These are phyloP conservation scores for Triangularia verruculosa DNA, from an alignment of 2,329 filamentous ascomycete species.

Conservation along the genomic window DNA sequence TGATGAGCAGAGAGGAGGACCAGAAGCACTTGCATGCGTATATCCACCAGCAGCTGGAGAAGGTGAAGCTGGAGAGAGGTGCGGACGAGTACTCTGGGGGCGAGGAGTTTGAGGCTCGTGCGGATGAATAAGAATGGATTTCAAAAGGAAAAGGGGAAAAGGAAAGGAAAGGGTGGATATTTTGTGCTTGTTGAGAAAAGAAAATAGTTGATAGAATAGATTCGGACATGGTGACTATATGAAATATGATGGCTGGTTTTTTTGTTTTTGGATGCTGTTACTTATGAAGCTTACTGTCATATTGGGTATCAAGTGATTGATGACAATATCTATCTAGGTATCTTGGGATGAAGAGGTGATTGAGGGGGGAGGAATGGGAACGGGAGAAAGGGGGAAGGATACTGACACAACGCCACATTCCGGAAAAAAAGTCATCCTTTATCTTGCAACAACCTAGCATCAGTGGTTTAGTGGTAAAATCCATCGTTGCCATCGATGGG, in stretches of 20 bases:
- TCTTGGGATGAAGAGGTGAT: no score
- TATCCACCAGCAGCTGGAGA: conserved; percentile 74
- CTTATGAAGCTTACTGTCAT: no score
- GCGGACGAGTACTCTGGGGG: conserved; percentile 38
- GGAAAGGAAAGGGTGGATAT: background rate
- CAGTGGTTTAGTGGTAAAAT: conserved; percentile 55
- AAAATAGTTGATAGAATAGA: background rate
- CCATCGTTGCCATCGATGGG: conserved; percentile 54
- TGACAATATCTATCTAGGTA: no score
- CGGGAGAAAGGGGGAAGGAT: conserved; percentile 48
- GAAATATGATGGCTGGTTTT: background rate
- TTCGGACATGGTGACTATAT: background rate
- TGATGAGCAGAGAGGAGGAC: conserved; percentile 51
- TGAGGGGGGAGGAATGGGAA: conserved; percentile 36
- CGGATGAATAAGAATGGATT: background rate
- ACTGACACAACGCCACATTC: background rate
- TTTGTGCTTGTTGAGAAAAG: background rate
- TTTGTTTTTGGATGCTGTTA: background rate
- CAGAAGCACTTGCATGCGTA: conserved; percentile 76
- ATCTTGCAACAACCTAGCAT: conserved; percentile 14
- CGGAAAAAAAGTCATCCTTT: no score
- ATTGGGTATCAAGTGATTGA: no score
- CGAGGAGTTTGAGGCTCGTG: conserved; percentile 48
- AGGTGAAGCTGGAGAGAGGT: conserved; percentile 59
- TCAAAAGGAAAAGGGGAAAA: background rate